Evolutionary conservation across 805 yeast genomes (phyloP), one percentile per base, ranked within the genome.

Genomic region (Dipodascus geniculatus): DNA sequence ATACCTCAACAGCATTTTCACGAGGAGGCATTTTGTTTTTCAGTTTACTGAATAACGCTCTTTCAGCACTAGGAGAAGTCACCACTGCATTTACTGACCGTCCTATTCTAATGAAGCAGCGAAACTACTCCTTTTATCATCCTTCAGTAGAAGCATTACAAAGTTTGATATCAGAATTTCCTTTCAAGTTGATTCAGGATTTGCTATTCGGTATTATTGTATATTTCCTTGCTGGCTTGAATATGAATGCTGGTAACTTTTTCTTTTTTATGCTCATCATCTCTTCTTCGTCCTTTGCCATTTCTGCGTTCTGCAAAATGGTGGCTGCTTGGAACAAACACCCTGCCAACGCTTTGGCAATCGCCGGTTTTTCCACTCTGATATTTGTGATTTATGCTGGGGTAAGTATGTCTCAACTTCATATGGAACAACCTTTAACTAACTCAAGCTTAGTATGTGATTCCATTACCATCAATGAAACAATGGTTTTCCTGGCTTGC

Each of bases 131-230:
- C 0, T 74, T 85, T 55, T 87, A 83, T 64, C 80, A 81, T 55
- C 89, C 90, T 2, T 75, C 87, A 14, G 81, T 87, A 2, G 91
- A 85, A 62, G 85, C 87, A 0, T 59, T 85, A 2, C 82, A 87
- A 0, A 71, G 80, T 3, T 71, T 81, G 49, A 55, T 83, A 2
- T 75, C 86, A 2, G 83, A 80, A 51, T 65, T 85, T 55, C 90
- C 91, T 2, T 72, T 79, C 53, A 84, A 84, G 66, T 56, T 78
- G 28, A 57, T 73, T 33, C 71, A 75, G 42, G 62, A 74, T 24
- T 61, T 78, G 22, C 60, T 65, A 22, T 82, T 81, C 65, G 63
- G 74, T 48, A 58, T 81, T 48, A 68, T 79, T 23, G 61, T 77
- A 23, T 83, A 80, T 65, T 85, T 84, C 68, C 68, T 85, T 73